Percentiles rank a stretch among this genome's conserved stretches.
These are phyloP conservation scores for Bruguiera parviflora DNA, from an alignment of 345 rosid species.

Conservation along the genomic window DNA sequence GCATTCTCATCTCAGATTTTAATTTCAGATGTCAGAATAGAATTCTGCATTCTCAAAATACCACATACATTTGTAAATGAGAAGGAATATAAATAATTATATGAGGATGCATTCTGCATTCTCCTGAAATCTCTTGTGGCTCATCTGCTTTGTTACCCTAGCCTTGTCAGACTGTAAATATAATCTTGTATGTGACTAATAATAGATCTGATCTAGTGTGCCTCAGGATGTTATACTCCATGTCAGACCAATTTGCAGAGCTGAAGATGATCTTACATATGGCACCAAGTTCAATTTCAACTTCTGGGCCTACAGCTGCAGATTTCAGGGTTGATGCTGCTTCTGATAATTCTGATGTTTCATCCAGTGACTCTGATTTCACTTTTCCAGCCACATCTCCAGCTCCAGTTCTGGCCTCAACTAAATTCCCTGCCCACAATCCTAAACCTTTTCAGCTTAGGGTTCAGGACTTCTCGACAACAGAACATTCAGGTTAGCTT, in stretches of 20 bases:
- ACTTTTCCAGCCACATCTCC: constrained; percentile 38
- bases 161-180: constrained; percentile 5
- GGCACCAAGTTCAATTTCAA: constrained; percentile 46
- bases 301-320: constrained; percentile 39
- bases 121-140: constrained; percentile 6
- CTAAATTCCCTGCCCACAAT: constrained; percentile 23
- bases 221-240: constrained; percentile 78
- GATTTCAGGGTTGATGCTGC: constrained; percentile 41
- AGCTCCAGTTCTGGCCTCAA: constrained; percentile 40
- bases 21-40: no score
- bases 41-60: neutral
- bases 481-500: constrained; percentile 51
- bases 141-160: neutral
- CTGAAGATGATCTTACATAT: constrained; percentile 55
- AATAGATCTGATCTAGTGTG: constrained; percentile 63
- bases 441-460: constrained; percentile 39
- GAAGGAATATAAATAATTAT: no score
- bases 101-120: neutral
- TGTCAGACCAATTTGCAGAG: constrained; percentile 91
- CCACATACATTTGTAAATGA: neutral
- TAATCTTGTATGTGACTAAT: constrained; percentile 39
- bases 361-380: constrained; percentile 66
- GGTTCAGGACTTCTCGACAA: constrained; percentile 54
- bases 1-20: neutral
- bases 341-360: constrained; percentile 58